Evolutionary conservation across 75 land plant genomes (phyloP), one percentile per base, ranked within the genome.

Genomic region (Picea sitchensis): DNA sequence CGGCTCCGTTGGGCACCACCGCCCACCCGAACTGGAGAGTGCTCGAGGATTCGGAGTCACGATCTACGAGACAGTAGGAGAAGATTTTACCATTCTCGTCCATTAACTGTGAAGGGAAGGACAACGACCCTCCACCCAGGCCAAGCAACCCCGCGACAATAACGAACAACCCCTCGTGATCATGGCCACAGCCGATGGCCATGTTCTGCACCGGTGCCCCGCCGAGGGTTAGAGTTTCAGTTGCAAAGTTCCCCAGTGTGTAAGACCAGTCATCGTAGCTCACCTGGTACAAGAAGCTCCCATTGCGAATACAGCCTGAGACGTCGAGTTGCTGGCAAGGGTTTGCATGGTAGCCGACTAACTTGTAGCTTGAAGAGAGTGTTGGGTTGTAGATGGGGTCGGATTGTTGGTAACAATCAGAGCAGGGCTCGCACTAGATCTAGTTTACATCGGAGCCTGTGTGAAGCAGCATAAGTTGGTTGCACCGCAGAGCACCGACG

Each of bases 341-440:
- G 1, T 21, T 20, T 12, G 84, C 47, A 3, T 79, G 78, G 73
- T 87, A 87, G 2, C 63, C 0, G 69, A 90, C 76, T 41, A 41
- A 44, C 4, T 31, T 8, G 84, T 67, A 94, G 5, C 90, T 58
- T 9, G 88, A 84, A 4, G 95, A 93, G 0, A 54, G 0, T 13
- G 59, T 0, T 0, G 95, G 95, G 77, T 91, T 77, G 78, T 76
- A 93, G 44, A 91, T 78, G 23, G 95, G 91, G 76, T 87, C 85
- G 59, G 82, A 1, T 54, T 93, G 93, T 8, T 68, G 32, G 84
- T 90, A 93, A 67, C 95, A 91, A 6, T 84, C 80, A 12, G 38
- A 4, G 80, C 95, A 93, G 36, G 95, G 95, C 59, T 69, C 2
- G 82, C 95, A 93, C 79, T 93, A 93, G 38, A 91, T 63, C 95